Base-by-base conservation (phyloP, 164 flowering plant species). In the Warburgia ugandensis region DNA sequence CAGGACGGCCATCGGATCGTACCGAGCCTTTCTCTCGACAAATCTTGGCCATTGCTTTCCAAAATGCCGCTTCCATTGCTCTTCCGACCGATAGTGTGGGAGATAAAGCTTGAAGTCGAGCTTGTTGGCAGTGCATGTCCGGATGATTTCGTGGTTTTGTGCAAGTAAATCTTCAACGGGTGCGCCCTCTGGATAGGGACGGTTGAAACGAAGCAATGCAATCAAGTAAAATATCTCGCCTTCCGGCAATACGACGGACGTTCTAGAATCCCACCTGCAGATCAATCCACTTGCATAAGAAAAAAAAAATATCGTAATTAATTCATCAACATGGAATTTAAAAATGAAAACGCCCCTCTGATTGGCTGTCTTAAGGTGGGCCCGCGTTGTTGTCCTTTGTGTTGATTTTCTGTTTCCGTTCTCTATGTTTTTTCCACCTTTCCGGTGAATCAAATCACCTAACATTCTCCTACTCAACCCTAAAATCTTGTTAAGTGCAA, bases 1-100 rank as follows among this genome's bases (percentile, higher is more conserved):
- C 43, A 91, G 95, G 50, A 91, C 65, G n/a, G 83, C 88, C 80
- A 59, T 62, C 2, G 98, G 98, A 74, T 91, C 98, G 54, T 73
- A 87, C 5, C 31, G 17, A 0, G 68, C 35, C 65, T 88, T 92
- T 64, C 81, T 77, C 44, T 85, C 81, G 3, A 71, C 73, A 37
- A 92, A 88, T 49, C 72, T 66, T 0, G 68, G 3, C 99, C 96
- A 92, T 45, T 74, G 68, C 55, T 69, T 44, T 0, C 98, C 98
- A 52, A 85, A 92, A 54, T 92, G 98, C 7, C 61, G 36, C 63
- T 71, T 69, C 98, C 98, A 92, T 3, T 75, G 83, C 29, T 81
- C 86, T 17, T 67, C 57, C 0, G 83, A 55, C 8, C 55, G 40
- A 62, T 84, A 86, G 53, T 86, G 95, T 4, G 99, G 94, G 13